Conservation (phyloP, 345 rosid species). For the Mallotus nudiflorus region DNA sequence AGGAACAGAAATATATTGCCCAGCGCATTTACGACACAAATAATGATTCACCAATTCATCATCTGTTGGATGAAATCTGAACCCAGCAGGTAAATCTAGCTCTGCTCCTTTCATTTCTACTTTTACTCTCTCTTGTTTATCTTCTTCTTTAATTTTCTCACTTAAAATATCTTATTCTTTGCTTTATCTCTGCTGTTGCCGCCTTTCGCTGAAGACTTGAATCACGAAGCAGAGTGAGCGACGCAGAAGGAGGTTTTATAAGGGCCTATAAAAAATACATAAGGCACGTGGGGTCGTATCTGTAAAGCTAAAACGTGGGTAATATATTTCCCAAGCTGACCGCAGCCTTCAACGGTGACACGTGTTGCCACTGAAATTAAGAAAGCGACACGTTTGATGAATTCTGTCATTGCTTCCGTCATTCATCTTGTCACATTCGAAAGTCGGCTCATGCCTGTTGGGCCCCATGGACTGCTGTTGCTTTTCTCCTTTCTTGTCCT, state of each 20-base stretch:
- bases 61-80: slow-evolving; percentile 96
- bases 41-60: slow-evolving; percentile 84
- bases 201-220: not conserved
- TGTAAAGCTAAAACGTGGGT: slow-evolving; percentile 17
- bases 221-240: not conserved
- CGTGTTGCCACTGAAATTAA: not conserved
- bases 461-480: slow-evolving; percentile 17
- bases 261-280: no score
- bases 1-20: slow-evolving; percentile 55
- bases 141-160: not conserved
- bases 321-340: not conserved
- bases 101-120: slow-evolving; percentile 44
- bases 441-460: slow-evolving; percentile 12
- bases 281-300: not conserved
- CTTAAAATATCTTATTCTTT: not conserved
- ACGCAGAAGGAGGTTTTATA: not conserved
- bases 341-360: not conserved
- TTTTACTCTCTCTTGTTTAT: not conserved
- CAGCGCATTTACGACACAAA: slow-evolving; percentile 63
- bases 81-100: slow-evolving; percentile 76
- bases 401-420: slow-evolving; percentile 42
- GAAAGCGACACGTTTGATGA: not conserved
- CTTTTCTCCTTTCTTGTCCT: not conserved
- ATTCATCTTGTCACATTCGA: slow-evolving; percentile 6
- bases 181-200: not conserved